These are phyloP conservation scores for Cercospora janseana DNA, from an alignment of 2,329 filamentous ascomycete genomes.

Conservation along the genomic window DNA sequence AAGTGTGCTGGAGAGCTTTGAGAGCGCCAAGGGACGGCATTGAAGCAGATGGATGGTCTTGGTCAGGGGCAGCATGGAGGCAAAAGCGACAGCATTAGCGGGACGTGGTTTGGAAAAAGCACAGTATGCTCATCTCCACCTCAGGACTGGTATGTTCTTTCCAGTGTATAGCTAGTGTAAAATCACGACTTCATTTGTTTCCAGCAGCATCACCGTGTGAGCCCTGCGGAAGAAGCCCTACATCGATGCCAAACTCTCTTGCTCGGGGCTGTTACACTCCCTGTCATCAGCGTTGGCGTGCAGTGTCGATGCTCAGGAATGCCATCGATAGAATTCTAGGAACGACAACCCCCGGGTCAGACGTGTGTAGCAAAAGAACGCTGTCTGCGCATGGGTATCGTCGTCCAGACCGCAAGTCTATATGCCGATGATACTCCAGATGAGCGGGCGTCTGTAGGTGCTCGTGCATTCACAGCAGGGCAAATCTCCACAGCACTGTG, in stretches of 20 bases:
- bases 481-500: no score
- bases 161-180: slow-evolving; percentile 13
- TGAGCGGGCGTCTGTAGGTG: not conserved
- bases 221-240: not conserved
- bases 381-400: not conserved
- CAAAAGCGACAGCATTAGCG: slow-evolving; percentile 5
- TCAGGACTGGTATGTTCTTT: not conserved
- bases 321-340: not conserved
- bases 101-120: not conserved
- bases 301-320: not conserved
- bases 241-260: no score
- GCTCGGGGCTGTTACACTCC: no score
- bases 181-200: slow-evolving; percentile 10
- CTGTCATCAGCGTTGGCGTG: no score
- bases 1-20: slow-evolving; percentile 43
- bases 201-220: not conserved
- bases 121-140: not conserved
- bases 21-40: slow-evolving; percentile 39
- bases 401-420: slow-evolving; percentile 4
- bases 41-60: slow-evolving; percentile 20
- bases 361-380: not conserved
- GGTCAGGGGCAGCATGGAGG: not conserved
- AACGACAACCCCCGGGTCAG: not conserved
- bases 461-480: no score
- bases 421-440: slow-evolving; percentile 1